A percentile compares a stretch with the other conserved stretches of the same genome.
phyloP scores from a whole-genome alignment of 1,139 yeast species.

The Yamadazyma songkhlaensis region DNA sequence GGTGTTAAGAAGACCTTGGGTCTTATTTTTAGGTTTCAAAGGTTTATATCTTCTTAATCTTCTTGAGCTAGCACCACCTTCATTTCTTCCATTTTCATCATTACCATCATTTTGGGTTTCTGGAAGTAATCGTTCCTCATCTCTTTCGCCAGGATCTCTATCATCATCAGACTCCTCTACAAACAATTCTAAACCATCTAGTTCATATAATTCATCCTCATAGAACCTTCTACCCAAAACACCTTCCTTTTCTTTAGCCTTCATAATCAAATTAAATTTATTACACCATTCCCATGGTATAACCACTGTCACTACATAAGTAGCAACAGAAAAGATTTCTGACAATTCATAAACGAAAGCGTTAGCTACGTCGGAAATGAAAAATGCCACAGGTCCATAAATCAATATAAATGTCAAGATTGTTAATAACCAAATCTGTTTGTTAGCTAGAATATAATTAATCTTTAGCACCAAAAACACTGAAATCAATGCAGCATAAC shows the following conservation, averaged over 20 bases:
- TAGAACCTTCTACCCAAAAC: conserved; percentile 76
- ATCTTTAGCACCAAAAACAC: conserved; percentile 59
- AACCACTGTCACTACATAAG: conserved; percentile 71
- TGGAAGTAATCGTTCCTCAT: background rate
- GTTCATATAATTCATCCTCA: conserved; percentile 60
- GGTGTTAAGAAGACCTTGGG: conserved; percentile 11
- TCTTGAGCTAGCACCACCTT: too few relatives aligned
- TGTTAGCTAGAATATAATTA: conserved; percentile 50
- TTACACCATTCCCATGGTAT: conserved; percentile 91
- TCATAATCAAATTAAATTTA: conserved; percentile 58
- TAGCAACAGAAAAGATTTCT: conserved; percentile 68
- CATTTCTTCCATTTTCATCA: conserved; percentile 3
- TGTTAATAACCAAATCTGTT: conserved; percentile 53
- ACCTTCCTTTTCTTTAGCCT: conserved; percentile 71
- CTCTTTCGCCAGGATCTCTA: conserved; percentile 7
- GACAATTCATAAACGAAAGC: conserved; percentile 70
- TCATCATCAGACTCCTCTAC: conserved; percentile 29
- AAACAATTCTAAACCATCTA: conserved; percentile 42
- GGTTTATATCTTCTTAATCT: too few relatives aligned
- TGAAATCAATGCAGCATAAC: conserved; percentile 67
- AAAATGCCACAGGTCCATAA: conserved; percentile 67
- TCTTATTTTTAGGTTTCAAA: conserved; percentile 3
- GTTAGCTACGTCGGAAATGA: conserved; percentile 74
- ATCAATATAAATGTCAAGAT: conserved; percentile 57
- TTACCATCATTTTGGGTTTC: conserved; percentile 3